Conservation (phyloP, 2,329 filamentous ascomycete species). For the Ophiostoma australiae region DNA sequence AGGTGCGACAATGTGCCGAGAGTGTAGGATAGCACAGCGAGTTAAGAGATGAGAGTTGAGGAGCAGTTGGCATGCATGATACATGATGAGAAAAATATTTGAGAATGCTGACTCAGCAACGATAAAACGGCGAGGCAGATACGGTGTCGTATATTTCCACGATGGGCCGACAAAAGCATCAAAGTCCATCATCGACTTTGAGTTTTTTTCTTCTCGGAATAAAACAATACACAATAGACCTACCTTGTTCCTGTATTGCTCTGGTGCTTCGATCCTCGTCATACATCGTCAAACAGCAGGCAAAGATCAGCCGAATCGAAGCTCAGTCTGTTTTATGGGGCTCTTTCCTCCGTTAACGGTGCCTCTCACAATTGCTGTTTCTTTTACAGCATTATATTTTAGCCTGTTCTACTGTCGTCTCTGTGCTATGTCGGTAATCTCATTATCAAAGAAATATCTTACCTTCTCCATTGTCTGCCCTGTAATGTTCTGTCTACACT, state of each 20-base stretch:
- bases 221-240: no score
- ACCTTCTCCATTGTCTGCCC: background rate
- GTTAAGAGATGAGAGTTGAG: background rate
- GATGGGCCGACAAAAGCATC: background rate
- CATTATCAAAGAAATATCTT: no score
- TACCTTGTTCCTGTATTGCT: background rate
- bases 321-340: conserved; percentile 15
- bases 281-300: background rate
- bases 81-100: no score
- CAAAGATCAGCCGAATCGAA: background rate
- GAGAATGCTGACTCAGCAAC: background rate
- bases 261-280: background rate
- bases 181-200: background rate
- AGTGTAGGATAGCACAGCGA: background rate
- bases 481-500: background rate
- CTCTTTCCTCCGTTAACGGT: conserved; percentile 19
- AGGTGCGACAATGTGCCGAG: conserved; percentile 21
- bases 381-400: background rate
- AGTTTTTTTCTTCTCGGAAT: accelerated
- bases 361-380: background rate
- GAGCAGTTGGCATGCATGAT: background rate
- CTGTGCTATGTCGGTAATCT: background rate
- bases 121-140: background rate
- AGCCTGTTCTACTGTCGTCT: background rate
- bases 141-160: background rate